Evolutionary conservation across 805 yeast species (phyloP).

Genomic region (Candida xiaguanensis): DNA sequence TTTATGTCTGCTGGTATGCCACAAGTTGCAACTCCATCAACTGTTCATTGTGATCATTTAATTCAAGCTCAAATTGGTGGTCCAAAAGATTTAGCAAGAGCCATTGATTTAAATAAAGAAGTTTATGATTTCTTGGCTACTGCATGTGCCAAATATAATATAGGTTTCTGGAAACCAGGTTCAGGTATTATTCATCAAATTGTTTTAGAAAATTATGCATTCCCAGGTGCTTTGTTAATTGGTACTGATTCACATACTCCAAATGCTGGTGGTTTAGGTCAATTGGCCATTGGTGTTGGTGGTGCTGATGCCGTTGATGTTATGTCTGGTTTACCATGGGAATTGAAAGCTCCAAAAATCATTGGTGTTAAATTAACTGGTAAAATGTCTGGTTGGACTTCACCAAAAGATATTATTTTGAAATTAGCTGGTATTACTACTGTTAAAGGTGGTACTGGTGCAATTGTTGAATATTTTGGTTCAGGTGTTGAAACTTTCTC

Average conservation of each 20-base stretch:
- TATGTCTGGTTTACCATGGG: slow-evolving; percentile 93
- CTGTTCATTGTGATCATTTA: slow-evolving; percentile 97
- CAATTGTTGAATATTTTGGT: slow-evolving; percentile 94
- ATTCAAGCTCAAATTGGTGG: slow-evolving; percentile 96
- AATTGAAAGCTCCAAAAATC: slow-evolving; percentile 93
- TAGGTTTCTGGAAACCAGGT: slow-evolving; percentile 99
- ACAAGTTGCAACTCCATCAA: slow-evolving; percentile 88
- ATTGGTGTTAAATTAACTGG: slow-evolving; percentile 95
- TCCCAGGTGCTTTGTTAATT: slow-evolving; percentile 94
- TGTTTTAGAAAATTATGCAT: slow-evolving; percentile 91
- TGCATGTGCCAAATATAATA: slow-evolving; percentile 92
- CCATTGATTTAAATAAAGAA: slow-evolving; percentile 87
- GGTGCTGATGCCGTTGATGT: slow-evolving; percentile 99
- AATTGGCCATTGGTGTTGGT: slow-evolving; percentile 97
- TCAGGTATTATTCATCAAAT: slow-evolving; percentile 98
- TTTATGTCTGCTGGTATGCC: slow-evolving; percentile 95
- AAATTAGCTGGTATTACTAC: slow-evolving; percentile 92
- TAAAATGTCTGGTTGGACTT: slow-evolving; percentile 88
- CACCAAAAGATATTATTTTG: slow-evolving; percentile 94
- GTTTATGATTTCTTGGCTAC: slow-evolving; percentile 88
- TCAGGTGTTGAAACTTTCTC: slow-evolving; percentile 90
- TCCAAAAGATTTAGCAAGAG: slow-evolving; percentile 75
- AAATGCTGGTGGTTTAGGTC: slow-evolving; percentile 98
- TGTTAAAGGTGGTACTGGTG: slow-evolving; percentile 98
- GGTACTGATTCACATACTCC: slow-evolving; percentile 99